Percentiles rank a stretch among this genome's conserved stretches.
These are phyloP conservation scores for Eutypa lata DNA, from an alignment of 2,329 filamentous ascomycete species.

Conservation along the genomic window DNA sequence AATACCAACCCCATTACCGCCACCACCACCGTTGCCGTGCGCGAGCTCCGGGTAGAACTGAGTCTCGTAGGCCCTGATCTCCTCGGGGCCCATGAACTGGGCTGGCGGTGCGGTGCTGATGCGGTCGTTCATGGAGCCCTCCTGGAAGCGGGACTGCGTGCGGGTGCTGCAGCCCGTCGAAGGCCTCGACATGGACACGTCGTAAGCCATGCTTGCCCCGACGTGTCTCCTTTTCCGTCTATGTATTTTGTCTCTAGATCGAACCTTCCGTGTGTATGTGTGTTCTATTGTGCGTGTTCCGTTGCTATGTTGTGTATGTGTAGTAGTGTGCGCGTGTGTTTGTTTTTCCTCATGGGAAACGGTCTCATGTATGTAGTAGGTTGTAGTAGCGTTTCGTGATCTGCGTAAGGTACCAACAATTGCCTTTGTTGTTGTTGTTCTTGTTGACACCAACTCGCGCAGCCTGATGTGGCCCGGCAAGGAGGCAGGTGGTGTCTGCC, in stretches of 20 bases:
- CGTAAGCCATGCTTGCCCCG: constrained; percentile 21
- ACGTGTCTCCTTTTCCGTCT: constrained; percentile 9
- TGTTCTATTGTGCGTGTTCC: background rate
- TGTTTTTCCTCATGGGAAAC: background rate
- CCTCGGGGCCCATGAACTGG: constrained; percentile 53
- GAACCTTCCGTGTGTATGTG: background rate
- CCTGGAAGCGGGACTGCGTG: constrained; percentile 54
- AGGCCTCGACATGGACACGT: constrained; percentile 27
- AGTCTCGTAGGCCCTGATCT: constrained; percentile 25
- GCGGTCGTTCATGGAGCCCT: constrained; percentile 85
- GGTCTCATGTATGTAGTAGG: background rate
- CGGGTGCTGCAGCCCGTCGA: constrained; percentile 37
- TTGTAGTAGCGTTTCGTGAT: no score
- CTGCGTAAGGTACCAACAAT: no score
- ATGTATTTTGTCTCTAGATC: background rate
- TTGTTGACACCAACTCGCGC: no score
- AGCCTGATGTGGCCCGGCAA: no score
- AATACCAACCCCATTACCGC: background rate
- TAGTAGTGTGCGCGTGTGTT: background rate
- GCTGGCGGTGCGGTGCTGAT: constrained; percentile 68
- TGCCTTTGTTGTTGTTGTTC: no score
- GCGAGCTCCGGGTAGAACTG: constrained; percentile 22
- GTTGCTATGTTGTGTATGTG: background rate
- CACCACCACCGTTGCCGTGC: background rate
- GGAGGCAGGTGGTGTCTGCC: no score